Base-by-base conservation (phyloP, 352 stramenopile genomes). In the Aphanomyces astaci region DNA sequence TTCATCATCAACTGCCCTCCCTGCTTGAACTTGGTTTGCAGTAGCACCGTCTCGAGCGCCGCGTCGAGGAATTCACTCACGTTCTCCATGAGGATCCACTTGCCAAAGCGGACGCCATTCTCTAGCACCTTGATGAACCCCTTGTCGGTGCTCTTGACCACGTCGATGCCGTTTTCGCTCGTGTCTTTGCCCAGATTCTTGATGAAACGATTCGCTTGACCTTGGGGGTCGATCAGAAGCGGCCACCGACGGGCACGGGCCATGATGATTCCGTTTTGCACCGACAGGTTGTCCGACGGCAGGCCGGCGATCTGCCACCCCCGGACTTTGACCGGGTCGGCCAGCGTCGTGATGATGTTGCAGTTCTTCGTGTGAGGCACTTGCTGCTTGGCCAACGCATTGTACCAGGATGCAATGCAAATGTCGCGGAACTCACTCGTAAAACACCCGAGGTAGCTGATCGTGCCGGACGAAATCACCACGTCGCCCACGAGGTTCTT, bases 241-340 rank as follows among this genome's bases (percentile, higher is more conserved):
- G 92, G 86, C 86, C 94, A 98, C 3, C 92, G 84, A 4, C 92
- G 78, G 62, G 87, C 90, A 24, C 87, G 79, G 1, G 86, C 84
- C 78, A 98, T 97, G 71, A 98, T 96, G 43, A 98, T 93, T 2
- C 90, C 92, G 68, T 98, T 98, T 63, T 98, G 90, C 3, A 96
- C 84, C 0, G 88, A 97, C 46, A 97, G 71, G 28, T 86, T 93
- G 69, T 98, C 92, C 4, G 86, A 87, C 10, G 92, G 92, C 2
- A 98, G 73, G 0, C 91, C 92, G n/a, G 86, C 87, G 56, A 98
- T 95, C 32, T 96, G 86, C 92, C 92, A 98, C 3, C 79, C 77
- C 28, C 90, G 87, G 7, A 97, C 88, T 66, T 92, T 92, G 0
- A 97, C 89, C 1, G 92, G 89, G 54, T 97, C 89, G 0, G 88